Evolutionary conservation across 2,329 filamentous ascomycete genomes (phyloP), one percentile per base, ranked within the genome.

Genomic region (Hypocreales sp.): DNA sequence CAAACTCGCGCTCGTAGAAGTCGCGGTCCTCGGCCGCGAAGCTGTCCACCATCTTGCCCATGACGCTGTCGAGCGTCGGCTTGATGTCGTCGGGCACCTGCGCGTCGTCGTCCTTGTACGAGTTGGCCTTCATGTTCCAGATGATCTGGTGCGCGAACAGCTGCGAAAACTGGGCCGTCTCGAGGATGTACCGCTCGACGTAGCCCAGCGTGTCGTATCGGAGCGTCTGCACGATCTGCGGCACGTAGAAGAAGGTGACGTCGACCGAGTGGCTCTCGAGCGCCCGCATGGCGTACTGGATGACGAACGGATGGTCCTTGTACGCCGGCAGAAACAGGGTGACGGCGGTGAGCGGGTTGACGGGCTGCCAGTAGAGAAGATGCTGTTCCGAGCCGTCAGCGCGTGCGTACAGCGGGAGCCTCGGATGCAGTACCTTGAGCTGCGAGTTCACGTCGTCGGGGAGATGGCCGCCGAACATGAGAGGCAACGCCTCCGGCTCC

Each of bases 81-180:
- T 99, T 98, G 45, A 94, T 79, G 4, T 74, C 70, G 51, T 98
- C 90, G 13, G 90, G 86, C 36, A 92, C 70, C 41, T 79, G 72
- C 10, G 79, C 86, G 39, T 94, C 83, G 42, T 98, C 87, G 38
- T 98, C 92, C 51, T 94, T 98, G 64, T 81, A 98, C 2, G 86
- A 81, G 50, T 98, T 99, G 18, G 90, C 90, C 51, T 95, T 98
- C 79, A 99, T 98, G 50, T 98, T 99, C 90, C 92, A 99, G 47
- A 99, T 98, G 39, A 98, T 95, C 45, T 99, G 90, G 50, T 99
- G 92, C 3, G 92, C 87, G 52, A 98, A 98, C 7, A 95, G 60
- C 51, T 95, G 90, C n/a, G 90, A 95, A 45, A 93, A 86, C 42
- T 92, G 87, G 2, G 86, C 90, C 1, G 92, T 94, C 56, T 99